phyloP scores from a whole-genome alignment of 768 basidiomycete species.

The Serendipita vermifera region DNA sequence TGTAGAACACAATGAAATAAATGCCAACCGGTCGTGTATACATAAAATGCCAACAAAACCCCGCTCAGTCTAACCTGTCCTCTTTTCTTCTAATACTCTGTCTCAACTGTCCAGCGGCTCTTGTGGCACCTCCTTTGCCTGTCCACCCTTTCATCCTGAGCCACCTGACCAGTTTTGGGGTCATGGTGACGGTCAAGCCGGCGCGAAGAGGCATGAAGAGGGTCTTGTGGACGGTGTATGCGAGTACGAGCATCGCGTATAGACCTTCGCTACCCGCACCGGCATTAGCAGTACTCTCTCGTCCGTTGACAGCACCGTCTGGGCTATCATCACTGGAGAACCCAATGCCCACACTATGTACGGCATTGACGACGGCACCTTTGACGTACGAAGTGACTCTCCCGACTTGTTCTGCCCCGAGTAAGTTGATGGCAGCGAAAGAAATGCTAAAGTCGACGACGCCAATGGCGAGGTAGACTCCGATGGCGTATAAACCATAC shows the following conservation, averaged over 20 bases:
- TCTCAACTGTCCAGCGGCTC: slow-evolving; percentile 40
- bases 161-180: slow-evolving; percentile 79
- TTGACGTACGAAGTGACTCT: slow-evolving; percentile 34
- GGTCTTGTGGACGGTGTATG: slow-evolving; percentile 94
- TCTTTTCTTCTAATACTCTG: slow-evolving; percentile 19
- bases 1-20: not conserved
- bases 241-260: slow-evolving; percentile 84
- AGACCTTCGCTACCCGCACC: slow-evolving; percentile 47
- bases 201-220: slow-evolving; percentile 78
- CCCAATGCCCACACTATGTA: too few relatives aligned
- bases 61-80: not conserved
- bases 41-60: not conserved
- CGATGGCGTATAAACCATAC: slow-evolving; percentile 94
- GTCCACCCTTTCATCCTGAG: slow-evolving; percentile 71
- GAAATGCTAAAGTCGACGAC: slow-evolving; percentile 73
- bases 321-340: slow-evolving; percentile 1
- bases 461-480: slow-evolving; percentile 66
- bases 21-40: not conserved
- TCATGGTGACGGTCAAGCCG: slow-evolving; percentile 75
- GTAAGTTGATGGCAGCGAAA: slow-evolving; percentile 68
- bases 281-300: slow-evolving; percentile 10
- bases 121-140: slow-evolving; percentile 51
- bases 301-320: slow-evolving; percentile 1
- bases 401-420: slow-evolving; percentile 85
- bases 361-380: slow-evolving; percentile 35